phyloP scores from a whole-genome alignment of 2,329 filamentous ascomycete species.

The Fusarium austroafricanum region DNA sequence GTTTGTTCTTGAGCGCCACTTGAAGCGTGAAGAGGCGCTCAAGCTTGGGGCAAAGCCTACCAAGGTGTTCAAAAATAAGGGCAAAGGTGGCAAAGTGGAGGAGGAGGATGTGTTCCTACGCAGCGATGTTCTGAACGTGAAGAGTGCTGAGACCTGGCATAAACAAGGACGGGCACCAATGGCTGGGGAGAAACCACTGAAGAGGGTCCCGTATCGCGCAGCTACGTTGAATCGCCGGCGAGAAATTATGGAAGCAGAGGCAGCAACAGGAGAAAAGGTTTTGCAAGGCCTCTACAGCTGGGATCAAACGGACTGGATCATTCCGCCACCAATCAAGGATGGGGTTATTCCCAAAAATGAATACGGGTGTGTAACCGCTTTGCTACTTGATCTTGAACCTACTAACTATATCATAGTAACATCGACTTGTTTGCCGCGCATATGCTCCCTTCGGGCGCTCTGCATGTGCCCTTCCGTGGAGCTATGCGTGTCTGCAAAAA shows the following conservation, averaged over 20 bases:
- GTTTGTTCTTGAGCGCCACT: constrained; percentile 85
- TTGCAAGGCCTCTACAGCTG: constrained; percentile 86
- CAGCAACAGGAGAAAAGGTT: constrained; percentile 82
- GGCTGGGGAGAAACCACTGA: constrained; percentile 78
- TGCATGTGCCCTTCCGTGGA: constrained; percentile 84
- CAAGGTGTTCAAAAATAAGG: constrained; percentile 78
- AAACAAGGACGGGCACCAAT: constrained; percentile 88
- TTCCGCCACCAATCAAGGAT: constrained; percentile 85
- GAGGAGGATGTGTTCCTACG: constrained; percentile 85
- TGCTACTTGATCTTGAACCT: neutral
- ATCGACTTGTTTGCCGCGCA: constrained; percentile 95
- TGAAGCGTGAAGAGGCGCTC: constrained; percentile 92
- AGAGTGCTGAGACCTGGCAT: constrained; percentile 96
- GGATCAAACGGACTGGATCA: constrained; percentile 95
- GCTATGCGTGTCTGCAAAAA: constrained; percentile 84
- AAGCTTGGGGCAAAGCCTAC: constrained; percentile 74
- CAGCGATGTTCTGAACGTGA: constrained; percentile 83
- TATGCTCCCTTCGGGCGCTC: constrained; percentile 87
- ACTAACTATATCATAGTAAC: constrained; percentile 63
- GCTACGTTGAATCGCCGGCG: constrained; percentile 88
- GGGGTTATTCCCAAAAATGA: constrained; percentile 93
- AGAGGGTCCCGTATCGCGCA: constrained; percentile 88
- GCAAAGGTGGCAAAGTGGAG: constrained; percentile 77
- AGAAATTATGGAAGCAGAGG: constrained; percentile 87
- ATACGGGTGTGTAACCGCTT: constrained; percentile 68